Evolutionary conservation across 1,284 basidiomycete species (phyloP).

Genomic region (Trametes hirsuta): DNA sequence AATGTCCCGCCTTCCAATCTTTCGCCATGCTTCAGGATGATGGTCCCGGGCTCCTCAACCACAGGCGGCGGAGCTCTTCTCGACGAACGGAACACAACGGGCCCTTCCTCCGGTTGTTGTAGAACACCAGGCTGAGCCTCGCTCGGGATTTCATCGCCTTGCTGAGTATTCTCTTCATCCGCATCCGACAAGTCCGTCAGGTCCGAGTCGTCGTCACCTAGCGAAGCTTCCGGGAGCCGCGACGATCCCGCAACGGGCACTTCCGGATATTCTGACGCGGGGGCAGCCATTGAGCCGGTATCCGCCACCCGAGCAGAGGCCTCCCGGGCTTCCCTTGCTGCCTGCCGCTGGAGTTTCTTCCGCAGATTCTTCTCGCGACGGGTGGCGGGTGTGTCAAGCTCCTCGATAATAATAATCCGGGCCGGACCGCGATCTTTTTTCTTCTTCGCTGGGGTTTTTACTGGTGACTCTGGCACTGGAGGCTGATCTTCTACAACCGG

Average conservation of each 20-base stretch:
- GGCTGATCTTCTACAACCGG: no score
- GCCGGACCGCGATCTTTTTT: slow-evolving; percentile 13
- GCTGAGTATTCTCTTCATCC: slow-evolving; percentile 2
- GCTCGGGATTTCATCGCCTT: slow-evolving; percentile 3
- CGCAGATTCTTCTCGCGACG: slow-evolving; percentile 58
- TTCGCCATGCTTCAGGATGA: slow-evolving; percentile 33
- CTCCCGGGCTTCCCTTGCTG: slow-evolving; percentile 11
- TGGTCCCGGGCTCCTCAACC: slow-evolving; percentile 20
- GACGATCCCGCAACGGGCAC: slow-evolving; percentile 8
- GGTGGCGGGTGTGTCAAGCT: slow-evolving; percentile 68
- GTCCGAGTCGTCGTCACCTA: slow-evolving; percentile 16
- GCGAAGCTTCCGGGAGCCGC: background rate
- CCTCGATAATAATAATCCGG: slow-evolving; percentile 57
- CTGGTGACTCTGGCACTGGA: background rate
- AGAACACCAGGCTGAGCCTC: background rate
- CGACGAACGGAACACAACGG: slow-evolving; percentile 2
- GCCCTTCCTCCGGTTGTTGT: background rate
- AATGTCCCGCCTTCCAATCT: slow-evolving; percentile 41
- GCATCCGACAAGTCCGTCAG: slow-evolving; percentile 15
- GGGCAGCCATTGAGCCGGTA: background rate
- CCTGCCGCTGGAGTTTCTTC: slow-evolving; percentile 46
- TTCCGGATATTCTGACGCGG: background rate
- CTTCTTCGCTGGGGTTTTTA: background rate
- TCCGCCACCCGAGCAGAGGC: background rate
- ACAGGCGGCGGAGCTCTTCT: background rate